Evolutionary conservation across 805 yeast genomes (phyloP).

Genomic region (Candida insectalens): DNA sequence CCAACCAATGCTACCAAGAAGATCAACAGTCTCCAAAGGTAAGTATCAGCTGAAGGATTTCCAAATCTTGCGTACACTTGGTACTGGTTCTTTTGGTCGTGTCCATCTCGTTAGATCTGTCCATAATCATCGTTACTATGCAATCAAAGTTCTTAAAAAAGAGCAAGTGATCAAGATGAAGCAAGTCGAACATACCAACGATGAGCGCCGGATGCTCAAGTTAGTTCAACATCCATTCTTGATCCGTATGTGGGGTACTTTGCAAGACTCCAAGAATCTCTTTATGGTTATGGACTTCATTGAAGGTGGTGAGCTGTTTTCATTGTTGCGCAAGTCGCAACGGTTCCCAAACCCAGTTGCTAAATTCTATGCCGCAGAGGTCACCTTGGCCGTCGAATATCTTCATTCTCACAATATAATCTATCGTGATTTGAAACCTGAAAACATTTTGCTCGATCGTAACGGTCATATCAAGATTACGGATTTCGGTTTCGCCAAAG

Average conservation of each 20-base stretch:
- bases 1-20: conserved; percentile 20
- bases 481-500: conserved; percentile 57
- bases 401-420: conserved; percentile 50
- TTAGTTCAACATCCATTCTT: conserved; percentile 51
- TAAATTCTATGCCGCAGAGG: conserved; percentile 56
- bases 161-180: conserved; percentile 50
- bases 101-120: conserved; percentile 50
- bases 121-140: conserved; percentile 51
- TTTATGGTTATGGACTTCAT: conserved; percentile 60
- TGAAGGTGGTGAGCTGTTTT: conserved; percentile 55
- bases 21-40: conserved; percentile 40
- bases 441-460: conserved; percentile 46
- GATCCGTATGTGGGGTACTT: conserved; percentile 61
- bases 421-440: conserved; percentile 54
- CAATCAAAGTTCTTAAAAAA: conserved; percentile 49
- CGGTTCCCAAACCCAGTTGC: conserved; percentile 56
- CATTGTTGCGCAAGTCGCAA: conserved; percentile 45
- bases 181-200: conserved; percentile 57
- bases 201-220: conserved; percentile 49
- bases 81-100: conserved; percentile 54
- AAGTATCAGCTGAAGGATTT: conserved; percentile 48
- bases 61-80: conserved; percentile 46
- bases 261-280: conserved; percentile 45
- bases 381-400: conserved; percentile 47
- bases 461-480: conserved; percentile 54